These are phyloP conservation scores for Breviolum minutum DNA, from an alignment of 73 alveolate species.

Conservation along the genomic window DNA sequence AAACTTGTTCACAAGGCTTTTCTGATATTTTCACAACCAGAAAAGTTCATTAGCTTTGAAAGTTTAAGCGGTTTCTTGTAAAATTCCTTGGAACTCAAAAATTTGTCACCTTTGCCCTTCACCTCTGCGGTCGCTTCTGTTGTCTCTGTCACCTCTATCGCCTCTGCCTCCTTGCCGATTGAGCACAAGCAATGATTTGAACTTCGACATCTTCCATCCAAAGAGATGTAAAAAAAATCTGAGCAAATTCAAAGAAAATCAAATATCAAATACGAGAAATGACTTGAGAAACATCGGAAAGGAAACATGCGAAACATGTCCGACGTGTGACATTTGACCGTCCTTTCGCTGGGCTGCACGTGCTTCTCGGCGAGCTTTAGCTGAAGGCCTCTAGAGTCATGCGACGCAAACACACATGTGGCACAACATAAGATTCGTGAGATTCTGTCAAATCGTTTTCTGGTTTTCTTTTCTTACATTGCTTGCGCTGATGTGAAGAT, in stretches of 20 bases:
- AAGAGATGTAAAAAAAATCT: too few relatives aligned
- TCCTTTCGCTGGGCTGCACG: conserved; percentile 52
- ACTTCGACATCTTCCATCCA: too few relatives aligned
- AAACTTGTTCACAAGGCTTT: too few relatives aligned
- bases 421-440: too few relatives aligned
- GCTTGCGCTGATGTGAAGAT: too few relatives aligned
- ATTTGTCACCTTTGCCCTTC: too few relatives aligned
- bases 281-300: too few relatives aligned
- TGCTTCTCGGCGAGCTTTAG: conserved; percentile 70
- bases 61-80: not conserved
- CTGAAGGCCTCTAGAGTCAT: conserved; percentile 49
- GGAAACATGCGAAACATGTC: not conserved
- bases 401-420: not conserved
- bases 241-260: too few relatives aligned
- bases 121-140: not conserved
- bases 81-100: not conserved
- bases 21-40: too few relatives aligned
- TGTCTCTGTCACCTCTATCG: not conserved
- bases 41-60: not conserved
- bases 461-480: too few relatives aligned
- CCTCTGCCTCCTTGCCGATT: not conserved
- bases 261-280: too few relatives aligned
- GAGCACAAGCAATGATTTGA: not conserved
- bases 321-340: not conserved
- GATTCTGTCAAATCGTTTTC: too few relatives aligned